These are phyloP conservation scores for Trapa incisa DNA, from an alignment of 345 rosid genomes.

Conservation along the genomic window DNA sequence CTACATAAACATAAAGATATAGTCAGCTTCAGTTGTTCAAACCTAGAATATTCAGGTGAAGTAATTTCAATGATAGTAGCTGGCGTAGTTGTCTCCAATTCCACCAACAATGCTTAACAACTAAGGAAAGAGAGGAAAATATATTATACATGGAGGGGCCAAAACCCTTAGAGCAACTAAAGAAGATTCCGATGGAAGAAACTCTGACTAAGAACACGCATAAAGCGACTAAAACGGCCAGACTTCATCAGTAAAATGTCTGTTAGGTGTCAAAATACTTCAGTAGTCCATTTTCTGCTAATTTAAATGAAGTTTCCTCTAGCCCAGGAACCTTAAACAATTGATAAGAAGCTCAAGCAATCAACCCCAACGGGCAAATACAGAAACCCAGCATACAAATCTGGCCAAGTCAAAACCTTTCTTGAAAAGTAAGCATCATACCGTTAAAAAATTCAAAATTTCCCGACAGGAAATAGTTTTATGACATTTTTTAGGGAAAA, in stretches of 20 bases:
- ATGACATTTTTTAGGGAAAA: background rate
- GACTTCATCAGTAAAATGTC: background rate
- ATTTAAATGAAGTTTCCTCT: constrained; percentile 1
- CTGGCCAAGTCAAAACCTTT: background rate
- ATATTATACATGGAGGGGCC: background rate
- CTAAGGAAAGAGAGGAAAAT: background rate
- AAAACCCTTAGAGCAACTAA: background rate
- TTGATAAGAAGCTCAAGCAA: background rate
- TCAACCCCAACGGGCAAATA: background rate
- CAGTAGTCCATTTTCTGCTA: constrained; percentile 1
- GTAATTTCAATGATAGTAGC: background rate
- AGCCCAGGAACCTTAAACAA: background rate
- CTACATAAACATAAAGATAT: constrained; percentile 7
- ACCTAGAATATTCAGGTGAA: background rate
- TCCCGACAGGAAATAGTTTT: background rate
- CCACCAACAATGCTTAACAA: constrained; percentile 2
- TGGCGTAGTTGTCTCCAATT: background rate
- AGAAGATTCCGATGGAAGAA: constrained; percentile 4
- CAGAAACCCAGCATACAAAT: background rate
- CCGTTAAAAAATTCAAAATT: background rate
- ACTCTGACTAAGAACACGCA: background rate
- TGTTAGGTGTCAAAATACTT: background rate
- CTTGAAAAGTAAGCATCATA: background rate
- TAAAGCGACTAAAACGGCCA: background rate
- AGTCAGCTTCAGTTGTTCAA: constrained; percentile 4